These are phyloP conservation scores for Ampelomyces quisqualis DNA, from an alignment of 2,329 filamentous ascomycete genomes.

Conservation along the genomic window DNA sequence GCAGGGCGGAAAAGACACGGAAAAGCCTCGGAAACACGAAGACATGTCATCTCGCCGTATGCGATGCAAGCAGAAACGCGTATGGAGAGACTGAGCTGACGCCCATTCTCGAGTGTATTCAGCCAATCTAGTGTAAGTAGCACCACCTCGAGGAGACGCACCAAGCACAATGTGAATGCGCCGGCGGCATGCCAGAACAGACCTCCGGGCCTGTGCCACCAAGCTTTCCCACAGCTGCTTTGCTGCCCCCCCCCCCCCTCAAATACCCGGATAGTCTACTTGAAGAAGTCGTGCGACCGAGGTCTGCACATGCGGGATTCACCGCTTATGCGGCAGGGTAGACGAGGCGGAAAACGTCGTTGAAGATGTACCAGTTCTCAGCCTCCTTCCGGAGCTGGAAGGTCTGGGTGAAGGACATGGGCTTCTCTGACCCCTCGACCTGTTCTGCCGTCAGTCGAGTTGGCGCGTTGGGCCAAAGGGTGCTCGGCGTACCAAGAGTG, in stretches of 20 bases:
- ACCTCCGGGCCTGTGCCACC: not conserved
- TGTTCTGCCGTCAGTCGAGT: constrained; percentile 42
- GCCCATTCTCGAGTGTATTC: constrained; percentile 1
- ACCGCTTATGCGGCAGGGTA: constrained; percentile 53
- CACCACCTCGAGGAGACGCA: not conserved
- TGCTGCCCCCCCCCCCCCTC: too few species aligned
- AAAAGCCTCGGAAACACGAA: constrained; percentile 10
- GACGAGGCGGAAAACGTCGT: constrained; percentile 92
- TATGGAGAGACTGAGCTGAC: not conserved
- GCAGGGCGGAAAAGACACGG: constrained; percentile 16
- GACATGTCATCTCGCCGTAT: too few species aligned
- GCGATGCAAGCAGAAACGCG: not conserved
- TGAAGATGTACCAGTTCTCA: constrained; percentile 74
- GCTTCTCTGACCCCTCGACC: constrained; percentile 82
- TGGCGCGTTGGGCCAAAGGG: not conserved
- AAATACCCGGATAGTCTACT: constrained; percentile 14
- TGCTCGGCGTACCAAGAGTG: constrained; percentile 66
- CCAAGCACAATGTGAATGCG: not conserved
- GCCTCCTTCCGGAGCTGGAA: constrained; percentile 84
- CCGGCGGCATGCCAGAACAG: not conserved
- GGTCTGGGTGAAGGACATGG: constrained; percentile 87
- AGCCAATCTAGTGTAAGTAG: constrained; percentile 1
- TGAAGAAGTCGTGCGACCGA: constrained; percentile 11
- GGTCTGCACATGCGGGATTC: too few species aligned
- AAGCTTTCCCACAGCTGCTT: constrained; percentile 5